Conservation (phyloP, 1,284 basidiomycete genomes). For the Xerocomus nothofagi region DNA sequence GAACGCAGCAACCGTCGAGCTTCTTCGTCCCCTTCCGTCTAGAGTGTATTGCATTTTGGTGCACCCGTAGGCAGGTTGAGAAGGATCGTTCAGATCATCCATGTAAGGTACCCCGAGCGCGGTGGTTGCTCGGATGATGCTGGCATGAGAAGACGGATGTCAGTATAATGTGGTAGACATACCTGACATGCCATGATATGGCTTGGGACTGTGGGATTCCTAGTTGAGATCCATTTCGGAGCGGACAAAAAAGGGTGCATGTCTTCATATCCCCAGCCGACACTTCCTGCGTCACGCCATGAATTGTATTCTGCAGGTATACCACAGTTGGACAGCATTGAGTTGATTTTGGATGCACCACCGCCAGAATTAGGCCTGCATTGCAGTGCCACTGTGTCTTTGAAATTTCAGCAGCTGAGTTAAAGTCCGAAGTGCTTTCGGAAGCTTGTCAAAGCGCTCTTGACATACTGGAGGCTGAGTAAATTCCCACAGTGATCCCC, state of each 20-base stretch:
- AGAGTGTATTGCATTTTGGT: constrained; percentile 26
- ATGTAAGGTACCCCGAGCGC: too few species aligned
- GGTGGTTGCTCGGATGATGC: too few species aligned
- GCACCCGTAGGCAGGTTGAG: constrained; percentile 19
- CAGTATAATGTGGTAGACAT: not conserved
- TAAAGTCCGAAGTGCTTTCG: too few species aligned
- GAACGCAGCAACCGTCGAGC: constrained; percentile 31
- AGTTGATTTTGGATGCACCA: constrained; percentile 46
- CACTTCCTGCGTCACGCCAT: constrained; percentile 36
- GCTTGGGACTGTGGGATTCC: not conserved
- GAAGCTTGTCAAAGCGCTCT: too few species aligned
- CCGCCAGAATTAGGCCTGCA: too few species aligned
- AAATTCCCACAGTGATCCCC: too few species aligned
- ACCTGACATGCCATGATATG: not conserved
- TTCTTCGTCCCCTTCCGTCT: constrained; percentile 22
- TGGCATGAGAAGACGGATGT: too few species aligned
- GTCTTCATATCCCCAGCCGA: constrained; percentile 42
- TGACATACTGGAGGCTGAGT: too few species aligned
- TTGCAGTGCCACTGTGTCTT: too few species aligned
- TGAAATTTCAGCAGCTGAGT: too few species aligned
- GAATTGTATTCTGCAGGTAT: constrained; percentile 40
- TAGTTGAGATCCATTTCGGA: constrained; percentile 27
- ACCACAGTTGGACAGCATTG: constrained; percentile 40
- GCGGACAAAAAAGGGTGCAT: constrained; percentile 39
- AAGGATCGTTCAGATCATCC: too few species aligned